Evolutionary conservation across 495 filamentous ascomycete genomes (phyloP).

Genomic region (Penicillium goetzii): DNA sequence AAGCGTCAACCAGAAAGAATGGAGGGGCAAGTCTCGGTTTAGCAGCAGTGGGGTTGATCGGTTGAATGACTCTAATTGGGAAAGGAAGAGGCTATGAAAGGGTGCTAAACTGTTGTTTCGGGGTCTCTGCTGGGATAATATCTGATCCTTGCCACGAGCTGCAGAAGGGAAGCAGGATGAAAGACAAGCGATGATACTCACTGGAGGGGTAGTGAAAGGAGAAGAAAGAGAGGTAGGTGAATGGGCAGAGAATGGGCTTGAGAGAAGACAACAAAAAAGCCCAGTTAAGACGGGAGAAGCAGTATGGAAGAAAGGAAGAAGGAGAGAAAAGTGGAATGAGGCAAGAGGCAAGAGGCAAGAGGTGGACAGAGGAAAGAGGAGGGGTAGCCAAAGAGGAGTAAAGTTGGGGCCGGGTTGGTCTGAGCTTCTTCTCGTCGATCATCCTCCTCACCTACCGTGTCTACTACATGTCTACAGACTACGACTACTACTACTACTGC

Average conservation of each 20-base stretch:
- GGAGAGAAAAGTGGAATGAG: conserved; percentile 10
- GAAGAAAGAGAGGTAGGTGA: conserved; percentile 1
- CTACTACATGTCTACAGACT: neutral
- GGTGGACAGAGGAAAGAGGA: conserved; percentile 4
- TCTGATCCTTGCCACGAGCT: neutral
- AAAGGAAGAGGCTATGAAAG: neutral
- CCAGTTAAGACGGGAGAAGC: neutral
- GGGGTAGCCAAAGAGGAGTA: conserved; percentile 20
- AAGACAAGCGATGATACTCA: neutral
- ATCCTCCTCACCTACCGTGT: conserved; percentile 5
- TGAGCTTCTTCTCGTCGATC: conserved; percentile 31
- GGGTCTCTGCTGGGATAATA: neutral
- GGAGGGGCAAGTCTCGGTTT: conserved; percentile 8
- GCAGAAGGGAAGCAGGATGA: conserved; percentile 13
- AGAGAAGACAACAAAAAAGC: neutral
- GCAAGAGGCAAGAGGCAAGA: neutral
- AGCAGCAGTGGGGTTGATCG: conserved; percentile 16
- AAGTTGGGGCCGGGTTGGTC: conserved; percentile 25
- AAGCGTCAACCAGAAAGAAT: neutral
- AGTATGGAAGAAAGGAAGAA: neutral
- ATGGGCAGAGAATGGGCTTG: neutral
- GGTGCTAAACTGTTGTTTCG: neutral
- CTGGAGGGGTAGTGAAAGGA: conserved; percentile 1
- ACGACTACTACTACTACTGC: neutral
- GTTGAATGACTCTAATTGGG: conserved; percentile 18